A percentile compares a stretch with the other conserved stretches of the same genome.
Conservation (phyloP, 1,284 basidiomycete species). For the Naganishia sp. region DNA sequence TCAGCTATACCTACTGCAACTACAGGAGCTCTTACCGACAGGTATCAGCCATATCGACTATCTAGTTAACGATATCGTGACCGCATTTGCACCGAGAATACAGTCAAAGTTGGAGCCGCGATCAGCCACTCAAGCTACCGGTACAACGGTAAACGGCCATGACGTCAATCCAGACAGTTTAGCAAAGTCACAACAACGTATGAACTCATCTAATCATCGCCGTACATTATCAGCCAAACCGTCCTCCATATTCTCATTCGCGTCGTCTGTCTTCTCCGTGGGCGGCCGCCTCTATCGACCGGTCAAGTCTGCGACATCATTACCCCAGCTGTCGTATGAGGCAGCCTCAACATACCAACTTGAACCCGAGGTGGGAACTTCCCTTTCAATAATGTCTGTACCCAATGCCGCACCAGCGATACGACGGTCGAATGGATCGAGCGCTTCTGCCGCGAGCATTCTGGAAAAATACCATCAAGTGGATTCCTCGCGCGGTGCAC, state of each 20-base stretch:
- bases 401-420: background rate
- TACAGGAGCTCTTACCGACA: constrained; percentile 19
- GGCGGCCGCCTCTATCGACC: constrained; percentile 7
- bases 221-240: constrained; percentile 20
- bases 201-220: background rate
- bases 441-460: constrained; percentile 7
- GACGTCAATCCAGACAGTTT: background rate
- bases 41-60: constrained; percentile 27
- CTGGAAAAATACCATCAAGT: constrained; percentile 8
- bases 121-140: background rate
- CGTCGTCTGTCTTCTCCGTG: constrained; percentile 18
- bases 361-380: background rate
- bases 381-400: background rate
- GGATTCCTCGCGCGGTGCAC: background rate
- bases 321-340: constrained; percentile 16
- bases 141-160: background rate
- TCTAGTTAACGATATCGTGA: constrained; percentile 14
- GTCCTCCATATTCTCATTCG: constrained; percentile 22
- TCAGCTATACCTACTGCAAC: constrained; percentile 24
- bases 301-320: constrained; percentile 18
- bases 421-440: background rate
- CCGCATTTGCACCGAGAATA: background rate
- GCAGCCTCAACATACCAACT: background rate
- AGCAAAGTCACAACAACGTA: constrained; percentile 14
- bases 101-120: background rate